A percentile compares a stretch with the other conserved stretches of the same genome.
These are phyloP conservation scores for Eucommia ulmoides DNA, from an alignment of 257 asterid species.

Conservation along the genomic window DNA sequence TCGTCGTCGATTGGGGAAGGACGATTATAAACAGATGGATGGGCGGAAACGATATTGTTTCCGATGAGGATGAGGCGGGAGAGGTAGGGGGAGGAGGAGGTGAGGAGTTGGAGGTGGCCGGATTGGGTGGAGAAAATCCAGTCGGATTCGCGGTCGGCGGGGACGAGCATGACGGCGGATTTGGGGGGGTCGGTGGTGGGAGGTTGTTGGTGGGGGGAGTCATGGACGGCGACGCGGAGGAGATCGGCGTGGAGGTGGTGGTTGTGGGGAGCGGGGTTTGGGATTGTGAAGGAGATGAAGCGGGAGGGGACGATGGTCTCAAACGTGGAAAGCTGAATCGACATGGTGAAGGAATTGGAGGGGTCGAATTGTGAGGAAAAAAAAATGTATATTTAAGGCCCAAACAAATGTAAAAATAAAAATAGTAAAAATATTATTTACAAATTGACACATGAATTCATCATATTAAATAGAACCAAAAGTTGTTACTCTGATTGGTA, in stretches of 20 bases:
- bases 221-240: constrained; percentile 63
- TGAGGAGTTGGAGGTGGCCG: constrained; percentile 85
- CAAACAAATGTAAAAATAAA: too few species aligned
- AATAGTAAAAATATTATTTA: too few species aligned
- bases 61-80: constrained; percentile 68
- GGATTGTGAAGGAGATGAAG: constrained; percentile 56
- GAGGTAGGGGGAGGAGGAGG: constrained; percentile 29
- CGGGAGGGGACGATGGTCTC: constrained; percentile 56
- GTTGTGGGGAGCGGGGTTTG: constrained; percentile 20
- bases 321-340: constrained; percentile 38
- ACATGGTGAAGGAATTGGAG: too few species aligned
- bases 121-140: constrained; percentile 72
- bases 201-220: too few species aligned
- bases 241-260: constrained; percentile 16
- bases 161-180: constrained; percentile 62
- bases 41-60: constrained; percentile 11
- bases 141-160: constrained; percentile 69
- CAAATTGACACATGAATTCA: too few species aligned
- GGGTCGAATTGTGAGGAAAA: too few species aligned
- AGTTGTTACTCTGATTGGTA: too few species aligned
- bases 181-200: constrained; percentile 11
- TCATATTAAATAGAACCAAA: too few species aligned
- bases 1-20: neutral
- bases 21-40: constrained; percentile 23
- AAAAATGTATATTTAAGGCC: too few species aligned